These are phyloP conservation scores for Biscutella laevigata DNA, from an alignment of 441 rosid species.

Conservation along the genomic window DNA sequence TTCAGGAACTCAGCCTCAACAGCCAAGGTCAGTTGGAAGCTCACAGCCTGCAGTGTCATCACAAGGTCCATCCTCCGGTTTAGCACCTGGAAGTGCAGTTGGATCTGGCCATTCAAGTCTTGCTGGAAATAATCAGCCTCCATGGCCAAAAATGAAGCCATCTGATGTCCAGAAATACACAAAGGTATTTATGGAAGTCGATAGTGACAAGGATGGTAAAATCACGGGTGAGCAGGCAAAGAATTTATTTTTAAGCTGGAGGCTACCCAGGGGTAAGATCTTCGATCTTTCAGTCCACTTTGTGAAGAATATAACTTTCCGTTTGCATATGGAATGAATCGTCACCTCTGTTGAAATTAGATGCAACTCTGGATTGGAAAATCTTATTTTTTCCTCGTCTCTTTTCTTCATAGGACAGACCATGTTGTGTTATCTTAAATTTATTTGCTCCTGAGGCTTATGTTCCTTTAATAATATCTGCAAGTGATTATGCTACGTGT, in stretches of 20 bases:
- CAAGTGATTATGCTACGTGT: slow-evolving; percentile 5
- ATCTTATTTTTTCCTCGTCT: neutral
- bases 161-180: slow-evolving; percentile 79
- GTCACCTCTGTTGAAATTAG: slow-evolving; percentile 1
- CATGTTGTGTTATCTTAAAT: neutral
- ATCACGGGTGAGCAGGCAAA: slow-evolving; percentile 89
- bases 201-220: slow-evolving; percentile 86
- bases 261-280: slow-evolving; percentile 78
- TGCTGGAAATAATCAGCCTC: slow-evolving; percentile 44
- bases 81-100: slow-evolving; percentile 42
- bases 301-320: neutral
- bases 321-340: neutral
- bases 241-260: slow-evolving; percentile 89
- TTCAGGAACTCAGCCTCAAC: slow-evolving; percentile 50
- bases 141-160: slow-evolving; percentile 87
- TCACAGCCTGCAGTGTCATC: slow-evolving; percentile 44
- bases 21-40: slow-evolving; percentile 37
- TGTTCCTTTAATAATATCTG: slow-evolving; percentile 8
- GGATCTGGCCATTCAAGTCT: slow-evolving; percentile 44
- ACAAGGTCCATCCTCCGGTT: slow-evolving; percentile 38
- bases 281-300: neutral
- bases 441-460: slow-evolving; percentile 9
- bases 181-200: slow-evolving; percentile 87
- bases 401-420: slow-evolving; percentile 4
- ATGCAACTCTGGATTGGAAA: neutral